A percentile compares a stretch with the other conserved stretches of the same genome.
Conservation (phyloP, 495 filamentous ascomycete genomes). For the Neurospora intermedia region DNA sequence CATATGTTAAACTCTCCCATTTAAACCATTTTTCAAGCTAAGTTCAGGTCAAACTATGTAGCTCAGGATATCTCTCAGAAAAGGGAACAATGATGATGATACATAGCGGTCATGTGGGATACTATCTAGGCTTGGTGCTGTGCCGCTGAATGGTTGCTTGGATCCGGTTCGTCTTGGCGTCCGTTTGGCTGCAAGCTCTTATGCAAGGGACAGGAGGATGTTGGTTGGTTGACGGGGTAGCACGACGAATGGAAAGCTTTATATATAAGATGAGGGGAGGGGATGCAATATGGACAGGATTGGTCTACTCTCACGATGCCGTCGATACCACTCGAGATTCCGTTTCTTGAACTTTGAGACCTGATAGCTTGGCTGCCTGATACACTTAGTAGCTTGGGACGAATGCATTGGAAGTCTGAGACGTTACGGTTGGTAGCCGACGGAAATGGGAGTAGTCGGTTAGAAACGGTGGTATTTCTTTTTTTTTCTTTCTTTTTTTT, state of each 20-base stretch:
- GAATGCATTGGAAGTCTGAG: neutral
- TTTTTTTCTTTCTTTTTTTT: neutral
- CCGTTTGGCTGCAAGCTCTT: neutral
- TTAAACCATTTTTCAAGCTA: neutral
- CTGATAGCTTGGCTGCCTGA: neutral
- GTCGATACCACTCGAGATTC: neutral
- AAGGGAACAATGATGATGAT: neutral
- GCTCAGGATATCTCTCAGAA: neutral
- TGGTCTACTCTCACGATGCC: neutral
- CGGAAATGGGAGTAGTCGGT: neutral
- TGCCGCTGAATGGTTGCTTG: neutral
- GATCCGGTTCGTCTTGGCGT: neutral
- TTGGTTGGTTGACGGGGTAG: neutral
- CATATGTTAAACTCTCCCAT: neutral
- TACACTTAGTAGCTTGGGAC: neutral
- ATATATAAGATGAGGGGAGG: neutral
- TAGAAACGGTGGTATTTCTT: neutral
- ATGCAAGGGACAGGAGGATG: neutral
- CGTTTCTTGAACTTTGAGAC: neutral
- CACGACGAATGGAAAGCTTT: neutral
- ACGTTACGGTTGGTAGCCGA: neutral
- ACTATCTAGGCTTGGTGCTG: neutral
- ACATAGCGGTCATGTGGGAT: neutral
- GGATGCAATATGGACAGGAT: neutral
- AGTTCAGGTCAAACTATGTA: neutral